phyloP scores from a whole-genome alignment of 129 eudicot species.

The Tagetes erecta region DNA sequence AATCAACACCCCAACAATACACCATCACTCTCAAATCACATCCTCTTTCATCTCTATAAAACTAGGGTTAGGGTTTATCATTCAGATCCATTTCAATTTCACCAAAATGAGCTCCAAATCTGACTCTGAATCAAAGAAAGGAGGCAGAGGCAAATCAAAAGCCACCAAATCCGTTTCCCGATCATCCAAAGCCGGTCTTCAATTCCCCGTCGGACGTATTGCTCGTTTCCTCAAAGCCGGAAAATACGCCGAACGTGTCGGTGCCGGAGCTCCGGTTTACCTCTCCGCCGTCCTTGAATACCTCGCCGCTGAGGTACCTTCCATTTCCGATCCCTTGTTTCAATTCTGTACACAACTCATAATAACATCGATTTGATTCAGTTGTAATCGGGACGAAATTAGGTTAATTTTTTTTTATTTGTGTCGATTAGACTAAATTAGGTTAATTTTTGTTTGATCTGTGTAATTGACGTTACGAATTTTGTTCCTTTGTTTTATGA shows the following conservation, averaged over 20 bases:
- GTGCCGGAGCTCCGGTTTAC: conserved; percentile 75
- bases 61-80: conserved; percentile 32
- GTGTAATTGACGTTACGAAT: background rate
- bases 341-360: no score
- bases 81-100: background rate
- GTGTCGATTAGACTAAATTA: background rate
- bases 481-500: background rate
- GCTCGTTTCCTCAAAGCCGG: conserved; percentile 73
- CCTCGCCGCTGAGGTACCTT: conserved; percentile 67
- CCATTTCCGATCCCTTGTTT: background rate
- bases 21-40: background rate
- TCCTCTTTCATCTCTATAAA: background rate
- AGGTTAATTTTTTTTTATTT: background rate
- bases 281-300: conserved; percentile 81
- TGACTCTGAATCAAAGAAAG: conserved; percentile 35
- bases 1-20: background rate
- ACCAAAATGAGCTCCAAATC: conserved; percentile 36
- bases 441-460: background rate
- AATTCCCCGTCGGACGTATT: conserved; percentile 77
- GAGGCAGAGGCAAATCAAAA: conserved; percentile 61
- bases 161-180: conserved; percentile 58
- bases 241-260: conserved; percentile 69
- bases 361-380: no score
- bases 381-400: no score
- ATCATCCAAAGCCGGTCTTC: conserved; percentile 78